Conservation (phyloP, 2,329 filamentous ascomycete genomes). For the Hypoxylon sp. region DNA sequence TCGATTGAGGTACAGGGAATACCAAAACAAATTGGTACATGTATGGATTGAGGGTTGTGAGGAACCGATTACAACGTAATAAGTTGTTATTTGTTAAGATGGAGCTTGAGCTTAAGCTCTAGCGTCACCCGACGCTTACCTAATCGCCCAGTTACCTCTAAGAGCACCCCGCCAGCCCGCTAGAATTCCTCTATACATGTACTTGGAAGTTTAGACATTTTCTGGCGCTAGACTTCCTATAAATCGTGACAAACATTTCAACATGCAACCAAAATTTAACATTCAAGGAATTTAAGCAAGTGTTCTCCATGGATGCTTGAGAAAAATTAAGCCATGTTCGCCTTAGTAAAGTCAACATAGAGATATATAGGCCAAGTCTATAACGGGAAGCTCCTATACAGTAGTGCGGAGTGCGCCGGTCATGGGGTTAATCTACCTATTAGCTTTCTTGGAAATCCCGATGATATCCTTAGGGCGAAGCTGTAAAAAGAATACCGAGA, state of each 20-base stretch:
- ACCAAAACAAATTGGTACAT: constrained; percentile 3
- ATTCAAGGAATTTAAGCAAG: not conserved
- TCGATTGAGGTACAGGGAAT: constrained; percentile 6
- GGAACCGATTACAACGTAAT: not conserved
- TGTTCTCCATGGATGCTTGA: not conserved
- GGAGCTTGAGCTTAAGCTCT: constrained; percentile 9
- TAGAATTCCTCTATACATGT: not conserved
- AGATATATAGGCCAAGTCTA: not conserved
- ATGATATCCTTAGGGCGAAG: constrained; percentile 51
- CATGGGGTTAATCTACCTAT: constrained; percentile 11
- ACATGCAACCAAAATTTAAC: not conserved
- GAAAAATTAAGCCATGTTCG: not conserved
- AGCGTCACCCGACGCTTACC: constrained; percentile 20
- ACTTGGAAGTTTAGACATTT: not conserved
- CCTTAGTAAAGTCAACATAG: too few relatives aligned
- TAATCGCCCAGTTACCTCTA: not conserved
- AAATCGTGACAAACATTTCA: not conserved
- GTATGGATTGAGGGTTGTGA: not conserved
- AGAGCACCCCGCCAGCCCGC: constrained; percentile 7
- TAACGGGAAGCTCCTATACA: constrained; percentile 41
- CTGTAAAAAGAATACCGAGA: constrained; percentile 27
- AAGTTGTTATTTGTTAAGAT: constrained; percentile 27
- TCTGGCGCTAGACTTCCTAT: not conserved
- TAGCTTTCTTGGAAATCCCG: constrained; percentile 43
- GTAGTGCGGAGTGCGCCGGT: constrained; percentile 45